A percentile compares a stretch with the other conserved stretches of the same genome.
Evolutionary conservation across 2,329 filamentous ascomycete genomes (phyloP).

Genomic region (Cadophora sp.): DNA sequence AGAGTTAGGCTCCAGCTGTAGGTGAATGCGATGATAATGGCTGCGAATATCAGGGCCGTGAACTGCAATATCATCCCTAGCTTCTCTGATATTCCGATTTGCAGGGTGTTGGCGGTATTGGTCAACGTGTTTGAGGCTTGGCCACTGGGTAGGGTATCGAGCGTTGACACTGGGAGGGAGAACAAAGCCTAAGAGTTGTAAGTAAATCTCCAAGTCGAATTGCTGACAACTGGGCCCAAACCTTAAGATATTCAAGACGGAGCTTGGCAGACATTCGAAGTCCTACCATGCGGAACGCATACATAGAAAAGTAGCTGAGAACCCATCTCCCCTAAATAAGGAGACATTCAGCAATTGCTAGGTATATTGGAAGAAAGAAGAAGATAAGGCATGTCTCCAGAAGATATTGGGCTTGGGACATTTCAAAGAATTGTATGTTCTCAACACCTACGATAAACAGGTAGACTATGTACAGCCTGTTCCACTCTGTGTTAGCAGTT

Average conservation of each 20-base stretch:
- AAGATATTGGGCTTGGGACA: neutral
- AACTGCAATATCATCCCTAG: conserved; percentile 65
- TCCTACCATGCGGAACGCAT: conserved; percentile 66
- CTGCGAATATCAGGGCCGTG: conserved; percentile 57
- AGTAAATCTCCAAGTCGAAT: neutral
- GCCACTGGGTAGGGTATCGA: conserved; percentile 67
- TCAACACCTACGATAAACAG: conserved; percentile 64
- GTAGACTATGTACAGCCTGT: conserved; percentile 69
- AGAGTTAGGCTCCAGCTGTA: conserved; percentile 66
- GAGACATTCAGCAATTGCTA: neutral
- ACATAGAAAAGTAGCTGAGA: conserved; percentile 68
- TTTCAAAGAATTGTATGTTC: neutral
- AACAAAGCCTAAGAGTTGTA: conserved; percentile 55
- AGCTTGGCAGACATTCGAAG: conserved; percentile 67
- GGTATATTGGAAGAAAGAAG: neutral
- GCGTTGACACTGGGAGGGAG: conserved; percentile 68
- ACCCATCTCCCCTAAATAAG: conserved; percentile 55
- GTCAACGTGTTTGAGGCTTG: conserved; percentile 57
- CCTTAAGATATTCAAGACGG: conserved; percentile 67
- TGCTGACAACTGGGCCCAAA: neutral
- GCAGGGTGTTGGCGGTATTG: conserved; percentile 68
- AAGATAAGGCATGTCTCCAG: neutral
- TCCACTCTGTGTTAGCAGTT: neutral
- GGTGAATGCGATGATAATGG: conserved; percentile 61
- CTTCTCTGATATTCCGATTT: conserved; percentile 70